Evolutionary conservation across 768 basidiomycete species (phyloP), one percentile per base, ranked within the genome.

Genomic region (Ramaria sp.): DNA sequence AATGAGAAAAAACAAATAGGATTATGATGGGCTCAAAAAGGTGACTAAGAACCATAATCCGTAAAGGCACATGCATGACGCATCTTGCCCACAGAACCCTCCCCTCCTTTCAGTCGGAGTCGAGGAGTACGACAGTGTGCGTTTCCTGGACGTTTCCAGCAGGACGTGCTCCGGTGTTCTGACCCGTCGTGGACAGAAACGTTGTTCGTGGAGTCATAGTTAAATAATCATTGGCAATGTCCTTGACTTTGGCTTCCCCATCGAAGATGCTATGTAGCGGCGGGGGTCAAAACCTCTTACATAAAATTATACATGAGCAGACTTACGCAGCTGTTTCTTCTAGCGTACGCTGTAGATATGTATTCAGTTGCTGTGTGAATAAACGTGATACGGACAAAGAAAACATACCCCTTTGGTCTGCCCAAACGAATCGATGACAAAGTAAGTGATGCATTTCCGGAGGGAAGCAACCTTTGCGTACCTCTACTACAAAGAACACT

Each of bases 281-380:
- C 3, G 43, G 24, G 19, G 10, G 42, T n/a, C 10, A 47, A 37
- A 37, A 24, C 19, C 33, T 19, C 22, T 3, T 20, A 13, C 17
- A 4, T 22, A 30, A 7, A 41, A 37, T n/a, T 9, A 27, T 31
- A 42, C 12, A 50, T 0, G 15, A 31, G 17, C 33, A 63, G 31
- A 37, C 37, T 49, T 47, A 69, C 66, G 68, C 68, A 11, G 69
- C 67, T 7, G 69, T 70, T 57, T 70, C 69, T 60, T 70, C 69
- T 20, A 69, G 63, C 0, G 69, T 69, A 30, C 66, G 65, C 66
- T 69, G 53, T 54, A 54, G 20, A 12, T 15, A 30, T 12, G 7
- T 24, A 41, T 47, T 30, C 51, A 41, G 24, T 51, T 3, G n/a
- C 27, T 17, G 10, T 22, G n/a, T 33, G 7, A 6, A 24, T 24